Evolutionary conservation across 805 yeast species (phyloP).

Genomic region (Metschnikowia sp.): DNA sequence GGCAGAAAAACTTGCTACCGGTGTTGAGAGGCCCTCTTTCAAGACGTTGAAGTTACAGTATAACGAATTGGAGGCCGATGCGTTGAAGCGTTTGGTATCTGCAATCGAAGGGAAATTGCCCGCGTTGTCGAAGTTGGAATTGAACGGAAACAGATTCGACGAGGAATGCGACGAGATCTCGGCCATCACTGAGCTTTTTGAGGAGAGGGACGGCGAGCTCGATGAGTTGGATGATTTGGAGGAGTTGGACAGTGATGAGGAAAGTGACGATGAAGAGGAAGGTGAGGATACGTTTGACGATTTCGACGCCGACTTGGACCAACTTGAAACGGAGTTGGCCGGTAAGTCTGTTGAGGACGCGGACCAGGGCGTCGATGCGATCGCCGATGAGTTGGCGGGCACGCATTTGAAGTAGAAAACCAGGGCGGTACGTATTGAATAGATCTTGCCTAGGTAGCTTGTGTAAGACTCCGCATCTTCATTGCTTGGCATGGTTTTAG

Average conservation of each 20-base stretch:
- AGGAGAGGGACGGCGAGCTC: constrained; percentile 79
- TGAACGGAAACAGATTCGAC: constrained; percentile 90
- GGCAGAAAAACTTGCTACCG: constrained; percentile 43
- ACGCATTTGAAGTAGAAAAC: constrained; percentile 36
- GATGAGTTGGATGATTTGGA: constrained; percentile 90
- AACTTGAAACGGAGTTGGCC: constrained; percentile 53
- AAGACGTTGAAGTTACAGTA: constrained; percentile 72
- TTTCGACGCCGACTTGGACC: constrained; percentile 52
- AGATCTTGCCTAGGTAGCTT: too few relatives aligned
- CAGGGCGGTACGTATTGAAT: too few relatives aligned
- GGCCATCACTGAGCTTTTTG: constrained; percentile 58
- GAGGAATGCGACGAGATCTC: constrained; percentile 79
- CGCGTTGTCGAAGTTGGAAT: constrained; percentile 62
- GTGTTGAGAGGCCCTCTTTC: constrained; percentile 40
- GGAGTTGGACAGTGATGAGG: constrained; percentile 64
- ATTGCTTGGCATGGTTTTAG: too few relatives aligned
- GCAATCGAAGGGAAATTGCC: constrained; percentile 57
- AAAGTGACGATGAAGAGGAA: constrained; percentile 49
- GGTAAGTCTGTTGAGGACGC: constrained; percentile 22
- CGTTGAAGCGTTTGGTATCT: constrained; percentile 56
- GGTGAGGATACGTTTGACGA: constrained; percentile 43
- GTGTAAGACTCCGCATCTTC: too few relatives aligned
- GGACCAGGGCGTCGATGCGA: constrained; percentile 49
- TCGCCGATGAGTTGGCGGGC: constrained; percentile 58
- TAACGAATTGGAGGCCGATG: constrained; percentile 73